Base-by-base conservation (phyloP, 1,139 yeast genomes). In the Debaryomycetaceae sp. region DNA sequence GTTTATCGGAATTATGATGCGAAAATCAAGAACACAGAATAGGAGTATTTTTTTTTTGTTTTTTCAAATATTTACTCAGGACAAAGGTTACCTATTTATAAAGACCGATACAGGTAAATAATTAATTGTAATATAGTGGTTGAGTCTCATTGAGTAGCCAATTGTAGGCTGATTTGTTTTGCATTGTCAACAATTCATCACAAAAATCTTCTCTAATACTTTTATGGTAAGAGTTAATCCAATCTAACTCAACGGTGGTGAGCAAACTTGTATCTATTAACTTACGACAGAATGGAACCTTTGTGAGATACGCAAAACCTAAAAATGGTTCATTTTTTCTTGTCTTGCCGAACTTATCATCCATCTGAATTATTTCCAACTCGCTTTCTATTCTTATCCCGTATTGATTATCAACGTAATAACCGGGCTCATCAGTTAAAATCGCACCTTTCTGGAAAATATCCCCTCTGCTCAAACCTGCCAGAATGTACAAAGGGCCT, bases 371-470 rank as follows among this genome's bases (percentile, higher is more conserved):
- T 11, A 71, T 58, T 46, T 73, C 71, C 37, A 78, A 63, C 47
- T 77, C 80, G 52, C 76, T 70, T 51, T 78, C 83, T 30, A 78
- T 62, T 44, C 83, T 59, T 42, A 78, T 65, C 0, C 83, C 83
- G 48, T 63, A 74, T 33, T 67, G 66, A 3, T 77, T 77, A 42
- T 75, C 79, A 22, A 67, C 58, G 52, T 78, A 78, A 48, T 61
- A 78, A 0, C 83, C 83, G 0, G 83, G 83, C 45, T 78, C 83
- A 50, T 75, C 79, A 16, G 79, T 69, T 14, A 77, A 52, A 32
- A 78, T 69, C 14, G 71, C 78, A 1, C 82, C 81, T 6, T 66
- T 64, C 40, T 68, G 65, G 46, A 67, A 72, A 26, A 62, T 53
- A 22, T 62, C 59, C 15, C 51, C 52, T 1, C 41, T 38, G n/a